phyloP scores from a whole-genome alignment of 306 rosid species.

The Quillaja saponaria region DNA sequence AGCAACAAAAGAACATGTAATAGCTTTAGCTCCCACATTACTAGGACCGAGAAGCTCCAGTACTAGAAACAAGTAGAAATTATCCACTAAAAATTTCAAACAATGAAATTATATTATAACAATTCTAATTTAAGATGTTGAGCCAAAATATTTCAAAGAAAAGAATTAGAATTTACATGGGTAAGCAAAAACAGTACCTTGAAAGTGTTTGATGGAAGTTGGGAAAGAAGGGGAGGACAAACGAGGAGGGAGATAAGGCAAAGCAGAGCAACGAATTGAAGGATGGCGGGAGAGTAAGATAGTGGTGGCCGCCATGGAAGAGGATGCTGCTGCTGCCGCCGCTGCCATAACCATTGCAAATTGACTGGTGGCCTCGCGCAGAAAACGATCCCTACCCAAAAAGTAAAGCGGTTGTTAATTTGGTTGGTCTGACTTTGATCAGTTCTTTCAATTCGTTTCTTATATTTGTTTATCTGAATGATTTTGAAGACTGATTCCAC shows the following conservation, averaged over 20 bases:
- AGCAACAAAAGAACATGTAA: too few relatives aligned
- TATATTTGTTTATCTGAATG: not conserved
- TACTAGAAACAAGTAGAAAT: too few relatives aligned
- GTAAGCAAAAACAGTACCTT: slow-evolving; percentile 44
- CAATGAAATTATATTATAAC: too few relatives aligned
- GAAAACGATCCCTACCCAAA: slow-evolving; percentile 23
- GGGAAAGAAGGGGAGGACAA: slow-evolving; percentile 50
- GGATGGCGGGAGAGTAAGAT: slow-evolving; percentile 48
- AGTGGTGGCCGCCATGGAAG: slow-evolving; percentile 57
- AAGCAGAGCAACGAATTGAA: slow-evolving; percentile 57
- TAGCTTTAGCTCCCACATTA: too few relatives aligned
- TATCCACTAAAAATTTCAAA: too few relatives aligned
- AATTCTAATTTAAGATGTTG: too few relatives aligned
- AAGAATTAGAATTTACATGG: not conserved
- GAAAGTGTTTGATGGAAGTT: slow-evolving; percentile 41
- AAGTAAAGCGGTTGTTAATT: not conserved
- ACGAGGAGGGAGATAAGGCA: slow-evolving; percentile 78
- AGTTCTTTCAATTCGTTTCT: not conserved
- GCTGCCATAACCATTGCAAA: slow-evolving; percentile 49
- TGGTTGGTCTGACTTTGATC: slow-evolving; percentile 1
- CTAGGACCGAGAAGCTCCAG: too few relatives aligned
- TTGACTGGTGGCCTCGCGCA: not conserved
- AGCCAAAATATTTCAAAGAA: slow-evolving; percentile 13
- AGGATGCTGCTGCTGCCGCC: slow-evolving; percentile 45
- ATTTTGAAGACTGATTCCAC: slow-evolving; percentile 21